phyloP scores from a whole-genome alignment of 176 grass and related monocot genomes.

The Carex parvula region DNA sequence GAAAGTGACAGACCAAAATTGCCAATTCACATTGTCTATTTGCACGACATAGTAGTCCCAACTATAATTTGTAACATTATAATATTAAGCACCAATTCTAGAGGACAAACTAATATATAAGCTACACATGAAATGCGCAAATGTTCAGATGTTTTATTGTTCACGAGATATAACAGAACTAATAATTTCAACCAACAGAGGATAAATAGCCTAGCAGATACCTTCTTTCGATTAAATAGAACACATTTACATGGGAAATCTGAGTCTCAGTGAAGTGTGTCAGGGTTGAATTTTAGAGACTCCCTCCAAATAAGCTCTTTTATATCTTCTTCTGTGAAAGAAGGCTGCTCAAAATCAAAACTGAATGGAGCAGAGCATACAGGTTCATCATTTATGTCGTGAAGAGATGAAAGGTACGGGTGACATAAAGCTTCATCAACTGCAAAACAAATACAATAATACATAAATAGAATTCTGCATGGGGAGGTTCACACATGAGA shows the following conservation, averaged over 20 bases:
- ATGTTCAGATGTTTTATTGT: slow-evolving; percentile 20
- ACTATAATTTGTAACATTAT: not conserved
- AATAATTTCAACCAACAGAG: slow-evolving; percentile 7
- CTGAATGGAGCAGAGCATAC: slow-evolving; percentile 76
- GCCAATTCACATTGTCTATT: slow-evolving; percentile 1
- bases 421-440: slow-evolving; percentile 83
- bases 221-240: slow-evolving; percentile 23
- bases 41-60: not conserved
- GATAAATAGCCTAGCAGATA: slow-evolving; percentile 20
- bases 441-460: slow-evolving; percentile 23
- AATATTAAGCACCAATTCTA: not conserved
- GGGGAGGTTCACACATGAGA: not conserved
- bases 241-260: slow-evolving; percentile 31
- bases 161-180: slow-evolving; percentile 1
- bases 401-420: slow-evolving; percentile 81
- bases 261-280: slow-evolving; percentile 53
- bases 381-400: slow-evolving; percentile 79
- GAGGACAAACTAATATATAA: not conserved
- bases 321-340: slow-evolving; percentile 89
- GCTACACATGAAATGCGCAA: not conserved
- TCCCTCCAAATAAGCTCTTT: slow-evolving; percentile 97
- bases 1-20: not conserved
- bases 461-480: slow-evolving; percentile 20
- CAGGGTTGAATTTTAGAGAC: slow-evolving; percentile 88
- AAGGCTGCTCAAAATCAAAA: slow-evolving; percentile 93